Base-by-base conservation (phyloP, 768 basidiomycete species). In the Leucocoprinus sp. region DNA sequence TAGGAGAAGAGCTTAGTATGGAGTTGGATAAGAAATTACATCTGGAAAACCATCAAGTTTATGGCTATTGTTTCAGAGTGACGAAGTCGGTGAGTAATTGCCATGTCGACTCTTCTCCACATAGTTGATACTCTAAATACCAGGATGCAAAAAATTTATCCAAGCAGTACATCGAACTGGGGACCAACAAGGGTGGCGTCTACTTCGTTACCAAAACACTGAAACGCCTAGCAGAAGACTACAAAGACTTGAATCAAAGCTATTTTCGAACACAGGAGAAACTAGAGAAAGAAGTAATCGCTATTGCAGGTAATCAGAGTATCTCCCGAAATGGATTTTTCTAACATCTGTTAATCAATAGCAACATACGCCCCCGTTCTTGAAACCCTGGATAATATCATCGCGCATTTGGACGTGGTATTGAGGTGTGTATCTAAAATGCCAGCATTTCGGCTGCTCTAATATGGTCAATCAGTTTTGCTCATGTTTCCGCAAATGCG, bases 11-110 rank as follows among this genome's bases (percentile, higher is more conserved):
- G 29, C 70, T 97, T 5, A 75, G 72, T 7, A 54, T 99, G 8
- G 92, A 95, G 12, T 74, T 91, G 2, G 89, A 96, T 62, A 95
- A 95, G 68, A 98, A 97, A 65, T 64, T 98, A 8, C 96, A 98
- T 62, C 68, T 99, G 22, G 96, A 99, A 66, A 93, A 93, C 55
- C 88, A 84, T 43, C 74, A 76, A 45, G 76, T 80, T 1, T 90
- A 95, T 57, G 92, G 93, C 1, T 95, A 98, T 60, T 93, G 88
- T 55, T 89, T 98, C 65, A 69, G 96, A 21, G 60, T 98, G 35
- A 93, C 93, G 1, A 93, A 96, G 58, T 87, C 82, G 51, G 95
- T 93, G 52, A 43, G 80, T 66, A 15, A 3, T 36, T 42, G 8
- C 6, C 36, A 27, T 5, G 0, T 19, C 9, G 15, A 12, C n/a